Evolutionary conservation across 2,329 filamentous ascomycete genomes (phyloP), one percentile per base, ranked within the genome.

Genomic region (Pseudocercospora fuligena): DNA sequence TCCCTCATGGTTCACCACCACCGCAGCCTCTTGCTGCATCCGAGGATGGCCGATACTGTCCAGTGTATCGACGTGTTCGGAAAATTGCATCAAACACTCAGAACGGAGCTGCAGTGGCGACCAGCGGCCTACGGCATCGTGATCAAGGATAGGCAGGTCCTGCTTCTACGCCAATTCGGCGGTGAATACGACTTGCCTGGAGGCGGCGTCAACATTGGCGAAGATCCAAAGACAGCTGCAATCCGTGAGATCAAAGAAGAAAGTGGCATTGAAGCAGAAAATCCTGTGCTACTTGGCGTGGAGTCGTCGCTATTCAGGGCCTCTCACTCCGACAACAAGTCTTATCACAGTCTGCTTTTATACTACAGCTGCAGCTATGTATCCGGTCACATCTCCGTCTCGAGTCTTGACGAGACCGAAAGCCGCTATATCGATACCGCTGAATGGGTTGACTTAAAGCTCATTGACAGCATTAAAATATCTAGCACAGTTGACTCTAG

Each of bases 91-190:
- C 54, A 49, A 3, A 47, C 54, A 7, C 54, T 60, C 1, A 49
- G 33, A 21, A 12, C 46, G 12, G 29, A 46, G 16, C 64, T 66
- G 7, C 64, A 66, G 19, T 66, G 64, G 60, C 64, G 60, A 16
- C 64, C 64, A 54, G 54, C 56, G 36, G 64, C 64, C 1, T 66
- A 66, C 25, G 64, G 56, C 16, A 63, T 66, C 33, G 60, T 63
- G 16, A 43, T 63, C 33, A 63, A 61, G 46, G 36, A 56, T 11
- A 31, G 23, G 14, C 27, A 36, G 7, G 33, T 66, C 3, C 36
- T 63, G n/a, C 61, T 63, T 19, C 29, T 63, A 9, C 54, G 56
- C 19, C 60, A 63, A 43, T 59, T 59, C 7, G 49, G 49, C 23
- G 53, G 47, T 23, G 57, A 29, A 19, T 63, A 63, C 47, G 64